Base-by-base conservation (phyloP, 1,284 basidiomycete genomes). In the Heterobasidion parviporum region DNA sequence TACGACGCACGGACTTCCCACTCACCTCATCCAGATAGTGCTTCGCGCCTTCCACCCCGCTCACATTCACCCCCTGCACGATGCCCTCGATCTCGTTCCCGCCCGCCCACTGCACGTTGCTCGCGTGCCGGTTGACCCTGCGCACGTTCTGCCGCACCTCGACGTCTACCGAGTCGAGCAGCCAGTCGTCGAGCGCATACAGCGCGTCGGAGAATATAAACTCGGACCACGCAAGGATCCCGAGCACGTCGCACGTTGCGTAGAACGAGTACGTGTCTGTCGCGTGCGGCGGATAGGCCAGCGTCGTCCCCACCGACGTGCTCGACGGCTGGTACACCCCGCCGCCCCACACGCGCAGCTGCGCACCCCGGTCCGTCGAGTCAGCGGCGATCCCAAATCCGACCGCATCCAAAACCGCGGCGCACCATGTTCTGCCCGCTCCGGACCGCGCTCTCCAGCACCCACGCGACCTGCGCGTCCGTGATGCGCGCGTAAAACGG, bases 161-260 rank as follows among this genome's bases (percentile, higher is more conserved):
- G 2, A 74, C 75, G 41, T 78, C 76, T 54, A 83, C 69, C 6
- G 76, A 75, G 51, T 76, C 74, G 14, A 85, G 62, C 18, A 84
- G 61, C 60, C 77, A 82, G 57, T 72, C 68, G 55, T 84, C 78
- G 62, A 80, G 74, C 0, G 82, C 78, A 60, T 79, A 81, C n/a
- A 81, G 61, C 1, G 78, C 70, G 58, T 83, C 81, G 1, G 82
- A 83, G 66, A 84, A 85, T 54, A 82, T 81, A 53, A 82, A 74
- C 62, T 86, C 83, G 3, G 80, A 81, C 83, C 83, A 85, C 3
- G 76, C 80, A 50, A 85, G 68, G 57, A 85, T 80, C 7, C 83
- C 83, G 0, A 83, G 70, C 62, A 83, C 80, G 63, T 86, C 83
- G 63, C 81, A 84, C 26, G 79, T 64, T 1, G 77, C 73, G 64